Conservation (phyloP, 306 rosid species). For the Quercus engelmannii region DNA sequence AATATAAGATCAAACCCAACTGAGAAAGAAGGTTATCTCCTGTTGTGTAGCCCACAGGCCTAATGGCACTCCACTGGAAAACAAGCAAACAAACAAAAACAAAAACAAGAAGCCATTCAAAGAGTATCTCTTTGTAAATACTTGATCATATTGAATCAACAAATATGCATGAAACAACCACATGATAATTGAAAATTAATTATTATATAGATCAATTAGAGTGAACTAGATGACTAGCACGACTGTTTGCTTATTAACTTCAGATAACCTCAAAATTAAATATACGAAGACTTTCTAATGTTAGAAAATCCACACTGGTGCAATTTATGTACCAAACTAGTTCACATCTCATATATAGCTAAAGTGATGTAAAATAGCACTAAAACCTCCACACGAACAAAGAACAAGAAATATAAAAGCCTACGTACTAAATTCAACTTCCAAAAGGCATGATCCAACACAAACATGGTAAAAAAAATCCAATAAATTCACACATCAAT, state of each 20-base stretch:
- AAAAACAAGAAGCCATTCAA: too few relatives aligned
- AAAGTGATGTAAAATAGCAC: constrained; percentile 9
- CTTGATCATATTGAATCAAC: background rate
- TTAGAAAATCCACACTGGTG: constrained; percentile 6
- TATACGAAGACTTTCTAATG: background rate
- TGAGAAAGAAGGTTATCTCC: too few relatives aligned
- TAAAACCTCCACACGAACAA: background rate
- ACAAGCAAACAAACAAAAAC: too few relatives aligned
- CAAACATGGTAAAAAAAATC: constrained; percentile 8
- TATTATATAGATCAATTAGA: background rate
- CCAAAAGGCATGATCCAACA: constrained; percentile 10
- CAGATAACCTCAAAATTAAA: background rate
- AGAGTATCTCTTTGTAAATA: background rate
- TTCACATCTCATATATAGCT: constrained; percentile 10
- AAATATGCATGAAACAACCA: background rate
- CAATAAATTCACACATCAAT: background rate
- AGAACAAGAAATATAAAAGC: constrained; percentile 10
- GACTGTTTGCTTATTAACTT: background rate
- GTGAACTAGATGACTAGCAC: background rate
- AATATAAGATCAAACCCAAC: too few relatives aligned
- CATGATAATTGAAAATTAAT: background rate
- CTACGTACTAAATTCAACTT: background rate
- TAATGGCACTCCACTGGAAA: too few relatives aligned
- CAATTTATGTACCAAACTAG: background rate
- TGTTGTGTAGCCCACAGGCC: too few relatives aligned